Evolutionary conservation across 768 basidiomycete genomes (phyloP), one percentile per base, ranked within the genome.

Genomic region (Lentinula edodes): DNA sequence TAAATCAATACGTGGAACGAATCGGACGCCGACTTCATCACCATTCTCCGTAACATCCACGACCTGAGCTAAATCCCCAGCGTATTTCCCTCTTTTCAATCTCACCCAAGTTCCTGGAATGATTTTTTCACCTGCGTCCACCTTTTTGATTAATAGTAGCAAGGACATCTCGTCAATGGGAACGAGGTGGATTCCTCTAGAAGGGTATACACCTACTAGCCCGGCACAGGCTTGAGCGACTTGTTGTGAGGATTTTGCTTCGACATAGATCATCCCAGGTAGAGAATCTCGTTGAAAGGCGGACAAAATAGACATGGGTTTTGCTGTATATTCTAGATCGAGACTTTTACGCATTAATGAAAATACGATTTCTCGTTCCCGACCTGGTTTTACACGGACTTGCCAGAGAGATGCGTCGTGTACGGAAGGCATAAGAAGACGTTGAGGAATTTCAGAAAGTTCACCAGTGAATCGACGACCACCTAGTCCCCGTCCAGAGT

Each of bases 131-230:
- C 46, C 46, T 51, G 89, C 75, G 64, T 95, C 93, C 70, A 95
- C 90, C 76, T 95, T 95, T 79, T 95, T 98, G 69, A 97, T 97
- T 70, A 93, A 91, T 66, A 98, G 81, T 41, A 98, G 78, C 62
- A 91, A 93, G 16, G 97, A 93, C 95, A 98, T 98, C 78, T 99
- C 97, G 68, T 95, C 91, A 62, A 98, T 94, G 6, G 95, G 95
- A 0, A 98, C 95, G 38, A 97, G 83, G 18, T 82, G 81, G 63
- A 93, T 85, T 15, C 91, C 91, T 55, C 90, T 87, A 67, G 84
- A 87, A 34, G 86, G 83, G 72, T 94, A 99, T 58, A 98, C 86
- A 56, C 95, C 97, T 55, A 98, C 91, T 52, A 98, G 88, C 32
- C 96, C 96, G 61, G 86, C 83, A 69, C 92, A 85, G 6, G 96